Conservation (phyloP, 345 rosid genomes). For the Melaleuca quinquenervia region DNA sequence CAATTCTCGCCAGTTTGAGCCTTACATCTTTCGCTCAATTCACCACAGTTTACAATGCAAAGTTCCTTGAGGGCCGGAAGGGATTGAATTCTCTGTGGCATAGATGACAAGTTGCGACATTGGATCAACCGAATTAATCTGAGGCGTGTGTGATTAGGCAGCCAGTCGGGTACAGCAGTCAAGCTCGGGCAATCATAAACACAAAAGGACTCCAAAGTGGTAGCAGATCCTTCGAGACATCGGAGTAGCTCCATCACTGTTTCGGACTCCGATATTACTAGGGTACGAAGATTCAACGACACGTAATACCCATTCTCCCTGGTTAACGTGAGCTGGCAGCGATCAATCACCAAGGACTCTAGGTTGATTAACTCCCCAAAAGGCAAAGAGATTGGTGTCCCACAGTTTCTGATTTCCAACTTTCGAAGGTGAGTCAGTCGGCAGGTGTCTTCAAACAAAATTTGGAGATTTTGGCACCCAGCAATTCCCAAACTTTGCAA, state of each 20-base stretch:
- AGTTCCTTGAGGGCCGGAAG: no score
- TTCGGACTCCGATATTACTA: fast-evolving
- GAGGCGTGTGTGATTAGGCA: no score
- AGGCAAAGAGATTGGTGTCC: background rate
- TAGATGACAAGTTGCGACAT: no score
- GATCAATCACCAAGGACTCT: fast-evolving
- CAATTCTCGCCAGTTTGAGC: no score
- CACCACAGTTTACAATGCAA: no score
- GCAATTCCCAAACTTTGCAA: background rate
- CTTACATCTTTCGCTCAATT: no score
- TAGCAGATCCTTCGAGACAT: background rate
- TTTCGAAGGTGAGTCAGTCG: fast-evolving
- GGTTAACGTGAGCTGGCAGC: background rate
- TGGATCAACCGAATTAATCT: no score
- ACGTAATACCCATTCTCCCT: background rate
- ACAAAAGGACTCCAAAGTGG: background rate
- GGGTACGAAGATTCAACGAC: background rate
- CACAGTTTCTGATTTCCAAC: fast-evolving
- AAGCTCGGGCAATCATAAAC: fast-evolving
- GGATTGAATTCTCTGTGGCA: no score
- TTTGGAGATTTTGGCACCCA: fast-evolving
- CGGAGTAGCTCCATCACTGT: fast-evolving
- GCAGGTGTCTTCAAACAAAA: background rate
- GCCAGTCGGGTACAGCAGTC: background rate
- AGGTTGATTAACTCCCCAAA: background rate